Conservation (phyloP, 2,329 filamentous ascomycete species). For the Stachybotrys chartarum region DNA sequence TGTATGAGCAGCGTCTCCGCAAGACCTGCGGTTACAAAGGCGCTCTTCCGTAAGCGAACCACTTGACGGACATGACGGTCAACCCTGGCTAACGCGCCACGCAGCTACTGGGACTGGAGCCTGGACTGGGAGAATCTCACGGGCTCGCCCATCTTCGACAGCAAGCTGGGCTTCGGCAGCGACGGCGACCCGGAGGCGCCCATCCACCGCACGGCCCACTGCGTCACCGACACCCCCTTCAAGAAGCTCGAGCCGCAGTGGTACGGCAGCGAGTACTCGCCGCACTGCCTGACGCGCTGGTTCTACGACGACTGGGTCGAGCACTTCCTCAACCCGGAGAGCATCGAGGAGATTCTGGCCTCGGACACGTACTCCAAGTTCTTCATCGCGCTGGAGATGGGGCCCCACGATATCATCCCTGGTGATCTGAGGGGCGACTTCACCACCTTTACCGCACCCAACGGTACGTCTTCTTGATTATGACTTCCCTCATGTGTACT, state of each 20-base stretch:
- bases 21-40: slow-evolving; percentile 6
- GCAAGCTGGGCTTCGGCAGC: slow-evolving; percentile 8
- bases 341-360: slow-evolving; percentile 3
- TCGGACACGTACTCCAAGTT: slow-evolving; percentile 5
- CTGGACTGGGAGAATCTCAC: slow-evolving; percentile 9
- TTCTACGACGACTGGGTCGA: slow-evolving; percentile 6
- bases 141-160: slow-evolving; percentile 8
- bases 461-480: slow-evolving; percentile 1
- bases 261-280: slow-evolving; percentile 5
- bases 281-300: slow-evolving; percentile 8
- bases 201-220: slow-evolving; percentile 2
- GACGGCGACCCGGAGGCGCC: slow-evolving; percentile 5
- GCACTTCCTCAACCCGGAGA: slow-evolving; percentile 5
- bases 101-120: slow-evolving; percentile 6
- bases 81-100: neutral
- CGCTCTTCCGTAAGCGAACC: slow-evolving; percentile 5
- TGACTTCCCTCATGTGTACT: too few relatives aligned
- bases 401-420: slow-evolving; percentile 7
- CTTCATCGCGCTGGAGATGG: slow-evolving; percentile 7
- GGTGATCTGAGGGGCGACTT: slow-evolving; percentile 7
- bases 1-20: slow-evolving; percentile 6
- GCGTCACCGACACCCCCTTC: slow-evolving; percentile 8
- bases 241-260: slow-evolving; percentile 7
- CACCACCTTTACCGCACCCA: slow-evolving; percentile 6
- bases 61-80: neutral